These are phyloP conservation scores for Rhodotorula sp. DNA, from an alignment of 1,284 basidiomycete genomes.

Conservation along the genomic window DNA sequence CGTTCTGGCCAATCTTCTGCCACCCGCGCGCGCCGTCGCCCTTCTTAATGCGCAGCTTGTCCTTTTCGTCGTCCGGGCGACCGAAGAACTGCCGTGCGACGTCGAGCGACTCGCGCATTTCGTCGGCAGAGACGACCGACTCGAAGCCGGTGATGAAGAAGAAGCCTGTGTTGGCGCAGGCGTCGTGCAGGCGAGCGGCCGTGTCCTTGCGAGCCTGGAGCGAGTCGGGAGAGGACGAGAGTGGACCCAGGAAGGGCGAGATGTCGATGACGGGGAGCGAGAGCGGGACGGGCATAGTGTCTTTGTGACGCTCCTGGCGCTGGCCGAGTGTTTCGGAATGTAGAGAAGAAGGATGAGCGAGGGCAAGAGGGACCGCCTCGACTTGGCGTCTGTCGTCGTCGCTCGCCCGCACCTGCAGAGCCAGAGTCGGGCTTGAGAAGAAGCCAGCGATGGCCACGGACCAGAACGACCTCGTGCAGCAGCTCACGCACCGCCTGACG, in stretches of 20 bases:
- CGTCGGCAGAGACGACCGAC: conserved; percentile 60
- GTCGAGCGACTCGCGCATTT: conserved; percentile 65
- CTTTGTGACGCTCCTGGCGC: too few species aligned
- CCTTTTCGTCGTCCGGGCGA: conserved; percentile 70
- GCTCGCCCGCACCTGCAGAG: background rate
- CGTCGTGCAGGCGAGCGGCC: conserved; percentile 60
- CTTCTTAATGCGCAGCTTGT: conserved; percentile 63
- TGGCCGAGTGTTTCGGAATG: too few species aligned
- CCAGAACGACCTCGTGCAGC: background rate
- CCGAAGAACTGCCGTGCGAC: conserved; percentile 71
- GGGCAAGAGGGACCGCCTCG: background rate
- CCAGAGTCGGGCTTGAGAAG: background rate
- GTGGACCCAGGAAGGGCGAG: conserved; percentile 40
- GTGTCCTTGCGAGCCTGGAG: background rate
- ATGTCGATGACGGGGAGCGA: conserved; percentile 51
- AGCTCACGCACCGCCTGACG: conserved; percentile 3
- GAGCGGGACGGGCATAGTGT: background rate
- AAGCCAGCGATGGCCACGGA: background rate
- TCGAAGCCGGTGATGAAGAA: conserved; percentile 67
- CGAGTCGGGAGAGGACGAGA: too few species aligned
- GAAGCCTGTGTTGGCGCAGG: conserved; percentile 77
- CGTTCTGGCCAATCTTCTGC: conserved; percentile 67
- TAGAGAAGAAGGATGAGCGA: background rate
- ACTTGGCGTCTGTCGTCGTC: background rate
- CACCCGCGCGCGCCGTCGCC: conserved; percentile 53